Evolutionary conservation across 192 early-diverging fungal genomes (phyloP).

Genomic region (Helicostylum pulchrum): DNA sequence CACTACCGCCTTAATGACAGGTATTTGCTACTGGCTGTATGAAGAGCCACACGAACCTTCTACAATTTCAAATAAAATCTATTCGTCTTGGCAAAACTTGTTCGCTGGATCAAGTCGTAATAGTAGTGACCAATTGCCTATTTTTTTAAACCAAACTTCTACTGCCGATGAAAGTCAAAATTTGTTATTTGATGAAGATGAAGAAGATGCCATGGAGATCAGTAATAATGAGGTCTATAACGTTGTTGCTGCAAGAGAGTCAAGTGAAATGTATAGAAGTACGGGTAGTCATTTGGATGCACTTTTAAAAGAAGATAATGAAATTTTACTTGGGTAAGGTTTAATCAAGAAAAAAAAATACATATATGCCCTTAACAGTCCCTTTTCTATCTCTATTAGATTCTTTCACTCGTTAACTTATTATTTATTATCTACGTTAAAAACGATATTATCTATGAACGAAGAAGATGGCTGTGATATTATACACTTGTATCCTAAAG

Average conservation of each 20-base stretch:
- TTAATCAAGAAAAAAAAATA: slow-evolving; percentile 8
- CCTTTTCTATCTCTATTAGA: slow-evolving; percentile 6
- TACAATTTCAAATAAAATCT: slow-evolving; percentile 12
- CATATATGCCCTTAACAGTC: no score
- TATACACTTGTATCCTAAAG: slow-evolving; percentile 26
- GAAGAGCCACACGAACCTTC: slow-evolving; percentile 8
- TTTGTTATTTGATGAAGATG: slow-evolving; percentile 22
- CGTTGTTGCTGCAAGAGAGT: slow-evolving; percentile 10
- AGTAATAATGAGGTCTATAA: slow-evolving; percentile 19
- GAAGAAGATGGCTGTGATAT: slow-evolving; percentile 23
- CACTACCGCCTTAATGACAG: slow-evolving; percentile 11
- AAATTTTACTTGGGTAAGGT: slow-evolving; percentile 5
- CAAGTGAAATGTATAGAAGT: background rate
- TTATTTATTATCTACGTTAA: slow-evolving; percentile 30
- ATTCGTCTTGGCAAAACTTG: slow-evolving; percentile 18
- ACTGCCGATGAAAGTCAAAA: slow-evolving; percentile 20
- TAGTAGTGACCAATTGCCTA: background rate
- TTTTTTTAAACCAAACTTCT: background rate
- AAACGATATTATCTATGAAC: slow-evolving; percentile 29
- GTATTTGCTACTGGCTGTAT: slow-evolving; percentile 15
- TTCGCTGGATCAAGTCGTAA: slow-evolving; percentile 16
- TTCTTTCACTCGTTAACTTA: slow-evolving; percentile 42
- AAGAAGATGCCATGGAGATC: slow-evolving; percentile 34
- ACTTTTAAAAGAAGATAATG: background rate
- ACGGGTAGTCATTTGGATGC: no score